Base-by-base conservation (phyloP, 805 yeast genomes). In the Candida endomychidarum region DNA sequence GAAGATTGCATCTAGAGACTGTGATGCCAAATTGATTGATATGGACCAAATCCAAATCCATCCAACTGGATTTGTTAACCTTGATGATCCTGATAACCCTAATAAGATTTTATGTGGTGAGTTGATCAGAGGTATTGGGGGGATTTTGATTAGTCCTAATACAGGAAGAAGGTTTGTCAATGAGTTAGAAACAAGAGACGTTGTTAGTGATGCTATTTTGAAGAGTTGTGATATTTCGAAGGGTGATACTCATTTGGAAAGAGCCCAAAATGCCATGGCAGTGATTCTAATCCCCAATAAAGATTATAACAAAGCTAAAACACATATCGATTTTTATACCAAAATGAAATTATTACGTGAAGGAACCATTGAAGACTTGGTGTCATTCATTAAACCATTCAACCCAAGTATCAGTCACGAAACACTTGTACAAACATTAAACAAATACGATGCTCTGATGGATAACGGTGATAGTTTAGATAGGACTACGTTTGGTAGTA, bases 11-110 rank as follows among this genome's bases (percentile, higher is more conserved):
- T 63, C 58, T 20, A 32, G 58, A 15, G 67, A 61, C 14, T 50
- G 72, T 27, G 74, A 74, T 27, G 83, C 78, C 6, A 61, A 67
- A 7, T 57, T 77, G 44, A 66, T 77, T 11, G 78, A 78, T 49
- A 77, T 78, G 82, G 75, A 75, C 34, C 73, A 78, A 48, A 59
- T 79, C 15, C 85, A 79, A 56, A 67, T 79, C 8, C 83, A 79
- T 51, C 84, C 84, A 29, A 79, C 83, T 2, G 83, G 83, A 2
- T 78, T 78, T 54, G 60, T 78, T 24, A 50, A 74, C 37, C 66
- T 67, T 9, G 49, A 52, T 4, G 65, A 57, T 37, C 23, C 37
- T 4, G 25, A 37, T 22, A 28, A n/a, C 6, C 32, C 34, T 16
- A 66, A 63, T 39, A 78, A 78, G 54, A 71, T 78, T 47, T 54